Evolutionary conservation across 1,284 basidiomycete species (phyloP), one percentile per base, ranked within the genome.

Genomic region (Ustilago vetiveriae): DNA sequence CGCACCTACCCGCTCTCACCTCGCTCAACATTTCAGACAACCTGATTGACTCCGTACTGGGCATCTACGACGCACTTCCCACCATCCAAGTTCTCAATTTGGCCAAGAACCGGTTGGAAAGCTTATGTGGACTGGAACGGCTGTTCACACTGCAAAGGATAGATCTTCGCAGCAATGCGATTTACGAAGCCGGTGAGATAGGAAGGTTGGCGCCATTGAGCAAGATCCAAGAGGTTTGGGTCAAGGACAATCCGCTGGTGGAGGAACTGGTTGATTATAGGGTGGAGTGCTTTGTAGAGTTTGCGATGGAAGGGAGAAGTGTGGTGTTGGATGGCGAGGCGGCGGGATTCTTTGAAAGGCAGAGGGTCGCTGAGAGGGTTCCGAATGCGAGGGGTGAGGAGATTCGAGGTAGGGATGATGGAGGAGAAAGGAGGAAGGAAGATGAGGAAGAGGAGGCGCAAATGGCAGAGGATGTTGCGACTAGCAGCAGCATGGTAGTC

Each of bases 41-140:
- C 84, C 90, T 98, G 87, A 94, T 98, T 72, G 93, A 95, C 76
- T 94, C 94, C 6, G 90, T 97, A 16, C 86, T 94, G 4, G 92
- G 91, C 24, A 93, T 80, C 63, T 78, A 74, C 57, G 49, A 59
- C 17, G 38, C 74, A 0, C 32, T 81, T 0, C 54, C 64, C 5
- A 48, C 47, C 4, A 69, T 81, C 23, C 56, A 55, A 23, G 63
- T 63, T n/a, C 72, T 80, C 38, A 79, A 78, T 40, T 56, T 82
- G 8, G 55, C 74, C 43, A 55, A 68, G 29, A 98, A 98, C 79
- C 88, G 95, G 2, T 87, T 98, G 42, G 92, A 95, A 77, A 94
- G 92, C 21, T 87, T 98, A 47, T 94, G 92, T 68, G 95, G 95
- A 3, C 85, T 98, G 6, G 95, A 98, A 82, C 88, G 94, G 7